A percentile compares a stretch with the other conserved stretches of the same genome.
phyloP scores from a whole-genome alignment of 192 early-diverging fungal genomes.

The Gonapodya sp. region DNA sequence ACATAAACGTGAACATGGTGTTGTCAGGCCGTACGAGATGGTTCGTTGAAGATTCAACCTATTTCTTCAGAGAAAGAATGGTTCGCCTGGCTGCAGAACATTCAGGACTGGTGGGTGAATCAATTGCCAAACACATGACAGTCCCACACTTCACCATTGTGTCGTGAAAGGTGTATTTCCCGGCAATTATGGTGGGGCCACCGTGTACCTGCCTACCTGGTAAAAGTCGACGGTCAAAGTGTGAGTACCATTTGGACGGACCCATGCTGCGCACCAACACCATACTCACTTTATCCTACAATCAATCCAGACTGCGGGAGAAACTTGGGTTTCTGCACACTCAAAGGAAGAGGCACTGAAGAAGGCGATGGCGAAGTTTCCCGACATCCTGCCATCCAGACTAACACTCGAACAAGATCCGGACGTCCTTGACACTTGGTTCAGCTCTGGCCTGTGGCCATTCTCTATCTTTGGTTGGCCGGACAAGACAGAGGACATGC shows the following conservation, averaged over 20 bases:
- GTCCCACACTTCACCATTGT: background rate
- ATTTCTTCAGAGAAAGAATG: conserved; percentile 81
- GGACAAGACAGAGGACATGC: conserved; percentile 72
- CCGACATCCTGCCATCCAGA: conserved; percentile 42
- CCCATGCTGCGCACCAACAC: background rate
- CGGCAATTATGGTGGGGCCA: conserved; percentile 99
- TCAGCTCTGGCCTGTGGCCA: conserved; percentile 97
- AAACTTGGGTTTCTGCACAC: conserved; percentile 83
- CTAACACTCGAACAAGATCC: conserved; percentile 89
- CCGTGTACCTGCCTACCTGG: conserved; percentile 89
- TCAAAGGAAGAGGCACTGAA: conserved; percentile 61
- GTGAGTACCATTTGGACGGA: background rate
- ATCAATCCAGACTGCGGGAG: conserved; percentile 31
- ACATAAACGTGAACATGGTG: too few species aligned
- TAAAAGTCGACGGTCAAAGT: conserved; percentile 54
- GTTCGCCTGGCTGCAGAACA: conserved; percentile 93
- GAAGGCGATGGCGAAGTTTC: conserved; percentile 70
- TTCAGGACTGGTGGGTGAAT: conserved; percentile 79
- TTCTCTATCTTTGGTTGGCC: conserved; percentile 98
- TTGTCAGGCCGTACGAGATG: conserved; percentile 59
- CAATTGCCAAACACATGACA: background rate
- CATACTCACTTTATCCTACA: background rate
- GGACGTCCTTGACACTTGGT: conserved; percentile 99
- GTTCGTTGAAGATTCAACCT: conserved; percentile 75
- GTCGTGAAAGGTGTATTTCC: conserved; percentile 51